Base-by-base conservation (phyloP, 495 filamentous ascomycete species). In the Trichoderma asperelloides region DNA sequence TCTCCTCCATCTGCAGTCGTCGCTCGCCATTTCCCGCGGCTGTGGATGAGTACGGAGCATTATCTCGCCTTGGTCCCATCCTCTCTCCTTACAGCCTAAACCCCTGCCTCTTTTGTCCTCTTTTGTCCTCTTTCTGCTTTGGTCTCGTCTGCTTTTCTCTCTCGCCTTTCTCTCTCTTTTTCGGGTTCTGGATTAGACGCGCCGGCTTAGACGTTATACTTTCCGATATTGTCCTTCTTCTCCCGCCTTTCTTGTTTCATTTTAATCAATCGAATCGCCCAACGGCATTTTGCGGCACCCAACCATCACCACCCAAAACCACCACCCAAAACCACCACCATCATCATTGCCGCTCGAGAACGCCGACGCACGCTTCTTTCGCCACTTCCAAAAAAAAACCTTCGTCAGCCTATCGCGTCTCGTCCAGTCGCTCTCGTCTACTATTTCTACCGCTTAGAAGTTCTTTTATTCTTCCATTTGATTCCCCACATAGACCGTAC, bases 131-230 rank as follows among this genome's bases (percentile, higher is more conserved):
- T n/a, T 15, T 45, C 63, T 16, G 33, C 7, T 18, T 43, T 27
- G 12, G 12, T n/a, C 39, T 63, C 62, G 39, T 33, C 63, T 18
- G 16, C 60, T 6, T 23, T 23, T 41, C 40, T 7, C 23, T 15
- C 63, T 64, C 16, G 16, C 21, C 4, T 51, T 21, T 51, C 47
- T 28, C n/a, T 51, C 18, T 41, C 6, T 23, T 21, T 25, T 65
- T 65, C 25, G 41, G 64, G 43, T 39, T 28, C 41, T 65, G 64
- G 64, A 15, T 47, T 65, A 65, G 64, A 65, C 62, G 43, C 41
- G 64, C 64, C 43, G 64, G 39, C 39, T 65, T 65, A 65, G 64
- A 64, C 23, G 39, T 27, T 28, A 45, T 65, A 45, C 64, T 25
- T 25, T 33, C 55, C 23, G 27, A 60, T 60, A 33, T 18, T 25